These are phyloP conservation scores for Aspergillus hancockii DNA, from an alignment of 495 filamentous ascomycete genomes.

Conservation along the genomic window DNA sequence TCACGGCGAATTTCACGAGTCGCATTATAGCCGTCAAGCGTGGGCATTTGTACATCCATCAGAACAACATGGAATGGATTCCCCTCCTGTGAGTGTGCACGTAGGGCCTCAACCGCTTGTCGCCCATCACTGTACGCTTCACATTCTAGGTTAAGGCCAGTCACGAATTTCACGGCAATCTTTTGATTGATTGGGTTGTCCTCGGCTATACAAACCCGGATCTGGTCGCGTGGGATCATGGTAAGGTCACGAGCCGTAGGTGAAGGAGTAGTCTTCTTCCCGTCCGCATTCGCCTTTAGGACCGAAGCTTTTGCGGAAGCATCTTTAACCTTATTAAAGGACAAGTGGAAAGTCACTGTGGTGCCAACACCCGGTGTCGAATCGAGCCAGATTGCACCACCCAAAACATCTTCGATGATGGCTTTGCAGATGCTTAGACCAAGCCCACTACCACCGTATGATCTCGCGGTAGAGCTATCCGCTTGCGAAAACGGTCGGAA, in stretches of 20 bases:
- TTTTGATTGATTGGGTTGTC: conserved; percentile 91
- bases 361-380: conserved; percentile 75
- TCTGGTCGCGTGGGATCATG: conserved; percentile 69
- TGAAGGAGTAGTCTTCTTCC: conserved; percentile 29
- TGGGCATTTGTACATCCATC: conserved; percentile 96
- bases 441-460: conserved; percentile 87
- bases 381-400: conserved; percentile 79
- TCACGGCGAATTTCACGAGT: conserved; percentile 79
- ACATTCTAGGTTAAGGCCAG: conserved; percentile 76
- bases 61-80: conserved; percentile 74
- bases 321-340: conserved; percentile 76
- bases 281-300: conserved; percentile 48
- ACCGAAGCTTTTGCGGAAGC: conserved; percentile 55
- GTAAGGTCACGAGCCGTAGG: conserved; percentile 58
- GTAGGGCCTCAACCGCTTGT: conserved; percentile 82
- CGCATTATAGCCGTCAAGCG: conserved; percentile 90
- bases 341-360: conserved; percentile 80
- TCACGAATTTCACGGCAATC: conserved; percentile 87
- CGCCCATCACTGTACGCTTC: conserved; percentile 84
- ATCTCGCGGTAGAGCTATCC: conserved; percentile 81
- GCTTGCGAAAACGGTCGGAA: conserved; percentile 92
- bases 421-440: conserved; percentile 94
- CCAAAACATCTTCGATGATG: conserved; percentile 87
- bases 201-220: conserved; percentile 86
- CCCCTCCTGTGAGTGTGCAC: conserved; percentile 65